phyloP scores from a whole-genome alignment of 495 filamentous ascomycete genomes.

The Lophiotrema nucula region DNA sequence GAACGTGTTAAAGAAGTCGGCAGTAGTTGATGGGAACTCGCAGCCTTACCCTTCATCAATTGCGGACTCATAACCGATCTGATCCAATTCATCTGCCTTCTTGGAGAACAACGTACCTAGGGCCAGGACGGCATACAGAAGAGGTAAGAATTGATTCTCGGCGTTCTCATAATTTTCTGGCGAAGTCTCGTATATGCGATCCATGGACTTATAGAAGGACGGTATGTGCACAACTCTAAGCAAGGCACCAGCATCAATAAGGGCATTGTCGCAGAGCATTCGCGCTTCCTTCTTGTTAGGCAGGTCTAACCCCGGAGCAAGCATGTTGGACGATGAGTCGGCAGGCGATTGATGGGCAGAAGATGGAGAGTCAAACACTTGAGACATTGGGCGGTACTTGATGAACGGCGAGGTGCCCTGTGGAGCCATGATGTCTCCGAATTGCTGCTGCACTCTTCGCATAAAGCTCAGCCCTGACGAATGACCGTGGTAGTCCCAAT shows the following conservation, averaged over 20 bases:
- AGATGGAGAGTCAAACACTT: slow-evolving; percentile 70
- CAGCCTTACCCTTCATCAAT: slow-evolving; percentile 74
- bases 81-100: slow-evolving; percentile 47
- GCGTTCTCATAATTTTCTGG: slow-evolving; percentile 67
- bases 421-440: slow-evolving; percentile 64
- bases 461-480: slow-evolving; percentile 90
- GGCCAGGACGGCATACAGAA: slow-evolving; percentile 79
- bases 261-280: slow-evolving; percentile 69
- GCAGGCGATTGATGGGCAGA: slow-evolving; percentile 62
- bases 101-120: slow-evolving; percentile 81
- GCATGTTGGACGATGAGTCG: slow-evolving; percentile 38
- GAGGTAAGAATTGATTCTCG: slow-evolving; percentile 78
- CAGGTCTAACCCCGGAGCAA: slow-evolving; percentile 44
- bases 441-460: slow-evolving; percentile 77
- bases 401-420: slow-evolving; percentile 42
- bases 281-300: slow-evolving; percentile 67
- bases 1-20: slow-evolving; percentile 15
- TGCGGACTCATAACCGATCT: slow-evolving; percentile 65
- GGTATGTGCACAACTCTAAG: slow-evolving; percentile 87
- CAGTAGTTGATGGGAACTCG: neutral
- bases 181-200: slow-evolving; percentile 74
- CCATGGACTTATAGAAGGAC: slow-evolving; percentile 72
- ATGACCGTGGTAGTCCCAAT: slow-evolving; percentile 93
- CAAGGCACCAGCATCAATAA: slow-evolving; percentile 81
- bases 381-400: slow-evolving; percentile 44